Evolutionary conservation across 176 grass and related monocot species (phyloP).

Genomic region (Rhynchospora breviuscula): DNA sequence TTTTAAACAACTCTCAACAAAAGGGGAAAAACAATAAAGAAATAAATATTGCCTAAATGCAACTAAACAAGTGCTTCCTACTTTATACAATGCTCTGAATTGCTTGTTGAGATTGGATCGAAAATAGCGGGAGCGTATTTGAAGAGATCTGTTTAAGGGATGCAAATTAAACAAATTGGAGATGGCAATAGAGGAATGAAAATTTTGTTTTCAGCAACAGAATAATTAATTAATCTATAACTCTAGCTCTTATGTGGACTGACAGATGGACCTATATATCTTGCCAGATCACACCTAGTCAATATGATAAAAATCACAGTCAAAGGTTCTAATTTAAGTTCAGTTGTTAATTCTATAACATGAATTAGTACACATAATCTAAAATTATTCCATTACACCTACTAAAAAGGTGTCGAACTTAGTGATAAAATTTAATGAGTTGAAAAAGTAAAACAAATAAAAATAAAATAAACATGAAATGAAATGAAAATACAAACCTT

Average conservation of each 20-base stretch:
- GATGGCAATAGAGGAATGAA: not conserved
- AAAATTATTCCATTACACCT: not conserved
- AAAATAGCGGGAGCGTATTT: not conserved
- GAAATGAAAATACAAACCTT: constrained; percentile 2
- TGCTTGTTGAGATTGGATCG: not conserved
- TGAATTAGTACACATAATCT: not conserved
- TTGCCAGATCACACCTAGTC: not conserved
- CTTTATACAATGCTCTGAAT: not conserved
- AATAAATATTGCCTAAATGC: not conserved
- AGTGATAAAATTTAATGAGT: too few species aligned
- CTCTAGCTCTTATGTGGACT: not conserved
- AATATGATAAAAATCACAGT: not conserved
- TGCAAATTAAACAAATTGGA: not conserved
- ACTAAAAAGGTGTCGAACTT: not conserved
- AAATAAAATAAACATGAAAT: not conserved
- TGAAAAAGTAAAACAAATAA: not conserved
- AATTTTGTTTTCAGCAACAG: not conserved
- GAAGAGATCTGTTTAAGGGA: constrained; percentile 12
- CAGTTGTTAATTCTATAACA: not conserved
- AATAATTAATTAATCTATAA: not conserved
- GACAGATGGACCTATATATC: not conserved
- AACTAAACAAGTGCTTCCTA: not conserved
- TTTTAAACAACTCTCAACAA: not conserved
- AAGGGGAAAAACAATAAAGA: not conserved
- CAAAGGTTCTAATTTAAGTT: not conserved